These are phyloP conservation scores for Syzygium syzygioides DNA, from an alignment of 441 rosid species.

Conservation along the genomic window DNA sequence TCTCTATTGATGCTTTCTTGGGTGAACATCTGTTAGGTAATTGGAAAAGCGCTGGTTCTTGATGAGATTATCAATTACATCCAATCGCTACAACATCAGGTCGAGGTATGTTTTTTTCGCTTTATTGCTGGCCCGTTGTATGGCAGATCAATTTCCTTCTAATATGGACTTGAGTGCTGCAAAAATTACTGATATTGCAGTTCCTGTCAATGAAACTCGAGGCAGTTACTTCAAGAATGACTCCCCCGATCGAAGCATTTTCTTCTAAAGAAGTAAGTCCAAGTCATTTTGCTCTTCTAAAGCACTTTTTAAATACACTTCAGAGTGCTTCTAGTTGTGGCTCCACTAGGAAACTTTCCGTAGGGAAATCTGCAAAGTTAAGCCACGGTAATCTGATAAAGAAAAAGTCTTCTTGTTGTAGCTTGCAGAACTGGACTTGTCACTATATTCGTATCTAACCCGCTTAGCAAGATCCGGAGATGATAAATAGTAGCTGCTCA, in stretches of 20 bases:
- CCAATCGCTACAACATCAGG: slow-evolving; percentile 76
- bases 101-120: slow-evolving; percentile 47
- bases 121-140: not conserved
- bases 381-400: not conserved
- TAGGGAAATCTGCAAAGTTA: not conserved
- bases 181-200: slow-evolving; percentile 30
- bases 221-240: slow-evolving; percentile 65
- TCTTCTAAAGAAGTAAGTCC: slow-evolving; percentile 62
- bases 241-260: slow-evolving; percentile 51
- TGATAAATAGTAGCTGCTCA: not conserved
- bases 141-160: not conserved
- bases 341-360: not conserved
- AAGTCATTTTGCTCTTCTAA: not conserved
- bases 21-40: slow-evolving; percentile 40
- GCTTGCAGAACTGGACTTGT: not conserved
- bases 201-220: slow-evolving; percentile 95
- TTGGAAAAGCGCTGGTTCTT: slow-evolving; percentile 80
- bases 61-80: slow-evolving; percentile 91
- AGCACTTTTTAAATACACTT: not conserved
- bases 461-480: not conserved
- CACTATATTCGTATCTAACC: not conserved
- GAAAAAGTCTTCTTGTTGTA: not conserved
- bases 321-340: not conserved
- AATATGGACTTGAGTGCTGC: not conserved
- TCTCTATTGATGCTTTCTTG: not conserved